Percentiles rank a stretch among this genome's conserved stretches.
Evolutionary conservation across 352 stramenopile species (phyloP).

Genomic region (Globisporangium nagaii): DNA sequence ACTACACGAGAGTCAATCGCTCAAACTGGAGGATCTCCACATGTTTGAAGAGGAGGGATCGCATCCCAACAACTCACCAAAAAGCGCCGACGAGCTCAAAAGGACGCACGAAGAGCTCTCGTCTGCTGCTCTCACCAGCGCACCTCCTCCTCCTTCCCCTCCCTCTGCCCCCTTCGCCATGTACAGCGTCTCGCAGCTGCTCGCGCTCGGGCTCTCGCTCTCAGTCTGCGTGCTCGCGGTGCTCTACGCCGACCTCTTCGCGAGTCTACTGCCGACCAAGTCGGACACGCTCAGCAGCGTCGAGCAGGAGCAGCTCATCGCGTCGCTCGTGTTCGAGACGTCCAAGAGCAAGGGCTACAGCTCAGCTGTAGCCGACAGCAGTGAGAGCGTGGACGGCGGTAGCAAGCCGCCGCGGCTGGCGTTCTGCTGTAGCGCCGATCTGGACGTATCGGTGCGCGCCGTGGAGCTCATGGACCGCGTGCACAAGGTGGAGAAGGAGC

Average conservation of each 20-base stretch:
- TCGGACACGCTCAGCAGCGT: constrained; percentile 24
- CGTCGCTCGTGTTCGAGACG: constrained; percentile 59
- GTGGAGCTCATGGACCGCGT: constrained; percentile 70
- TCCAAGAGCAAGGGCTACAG: constrained; percentile 17
- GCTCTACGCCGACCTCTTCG: constrained; percentile 57
- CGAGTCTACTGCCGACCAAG: constrained; percentile 33
- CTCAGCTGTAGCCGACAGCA: neutral
- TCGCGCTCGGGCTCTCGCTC: constrained; percentile 50
- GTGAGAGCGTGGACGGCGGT: constrained; percentile 1
- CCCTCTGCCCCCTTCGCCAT: constrained; percentile 11
- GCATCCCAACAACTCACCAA: too few species aligned
- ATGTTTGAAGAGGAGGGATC: too few species aligned
- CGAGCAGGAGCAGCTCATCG: constrained; percentile 65
- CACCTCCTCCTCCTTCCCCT: neutral
- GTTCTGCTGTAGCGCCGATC: constrained; percentile 79
- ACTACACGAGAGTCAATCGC: too few species aligned
- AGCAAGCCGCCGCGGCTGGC: constrained; percentile 38
- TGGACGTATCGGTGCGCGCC: constrained; percentile 72
- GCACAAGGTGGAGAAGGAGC: constrained; percentile 32
- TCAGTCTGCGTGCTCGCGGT: constrained; percentile 41
- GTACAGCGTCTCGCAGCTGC: constrained; percentile 60
- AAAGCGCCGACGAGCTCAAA: too few species aligned
- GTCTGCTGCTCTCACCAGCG: neutral
- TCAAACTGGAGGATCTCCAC: too few species aligned
- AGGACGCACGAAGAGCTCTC: neutral